A percentile compares a stretch with the other conserved stretches of the same genome.
Conservation (phyloP, 23 red algal genomes). For the Rhodosorus marinus region DNA sequence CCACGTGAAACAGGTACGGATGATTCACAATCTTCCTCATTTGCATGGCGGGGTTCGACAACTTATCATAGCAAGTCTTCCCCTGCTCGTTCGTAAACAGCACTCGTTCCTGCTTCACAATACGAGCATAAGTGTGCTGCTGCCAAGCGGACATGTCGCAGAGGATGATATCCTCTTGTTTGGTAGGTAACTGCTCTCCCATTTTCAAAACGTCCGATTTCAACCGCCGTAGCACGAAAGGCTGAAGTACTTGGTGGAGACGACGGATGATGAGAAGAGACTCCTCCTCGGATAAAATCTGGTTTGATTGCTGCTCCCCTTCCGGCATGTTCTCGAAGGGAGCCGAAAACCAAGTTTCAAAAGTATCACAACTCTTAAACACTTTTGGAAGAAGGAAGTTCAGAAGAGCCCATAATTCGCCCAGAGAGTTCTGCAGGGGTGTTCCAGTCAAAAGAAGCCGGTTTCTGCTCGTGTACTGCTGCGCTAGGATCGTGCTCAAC, state of each 20-base stretch:
- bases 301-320: conserved; percentile 48
- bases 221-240: conserved; percentile 80
- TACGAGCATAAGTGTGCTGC: conserved; percentile 40
- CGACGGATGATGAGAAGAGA: conserved; percentile 74
- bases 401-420: conserved; percentile 91
- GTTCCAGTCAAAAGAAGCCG: conserved; percentile 90
- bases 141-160: conserved; percentile 99
- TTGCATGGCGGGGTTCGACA: conserved; percentile 79
- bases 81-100: conserved; percentile 75
- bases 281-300: conserved; percentile 96
- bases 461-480: conserved; percentile 50
- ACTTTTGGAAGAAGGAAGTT: conserved; percentile 90
- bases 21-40: conserved; percentile 93
- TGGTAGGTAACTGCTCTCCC: conserved; percentile 80
- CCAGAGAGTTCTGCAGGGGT: conserved; percentile 90
- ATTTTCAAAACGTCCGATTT: conserved; percentile 79
- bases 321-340: conserved; percentile 54
- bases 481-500: conserved; percentile 55
- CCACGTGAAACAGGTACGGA: conserved; percentile 73
- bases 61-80: conserved; percentile 61
- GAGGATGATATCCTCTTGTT: conserved; percentile 74
- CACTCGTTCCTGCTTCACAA: conserved; percentile 58
- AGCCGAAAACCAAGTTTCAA: conserved; percentile 92
- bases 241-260: conserved; percentile 85
- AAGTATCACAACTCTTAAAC: conserved; percentile 78